phyloP scores from a whole-genome alignment of 176 grass and related monocot species.

The Secale cereale region DNA sequence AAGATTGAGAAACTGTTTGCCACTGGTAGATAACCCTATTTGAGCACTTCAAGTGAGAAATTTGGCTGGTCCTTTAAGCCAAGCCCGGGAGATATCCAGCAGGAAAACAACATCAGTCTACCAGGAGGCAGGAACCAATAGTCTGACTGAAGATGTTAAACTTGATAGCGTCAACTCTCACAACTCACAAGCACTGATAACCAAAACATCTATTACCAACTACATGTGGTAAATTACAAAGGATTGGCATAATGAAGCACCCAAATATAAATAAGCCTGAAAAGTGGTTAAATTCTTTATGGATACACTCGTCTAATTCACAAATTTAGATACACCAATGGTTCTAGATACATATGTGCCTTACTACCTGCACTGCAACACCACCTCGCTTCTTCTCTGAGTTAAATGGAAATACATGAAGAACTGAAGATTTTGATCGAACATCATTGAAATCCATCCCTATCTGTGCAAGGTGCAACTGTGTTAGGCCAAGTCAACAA shows the following conservation, averaged over 20 bases:
- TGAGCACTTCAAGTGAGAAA: neutral
- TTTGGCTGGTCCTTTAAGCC: neutral
- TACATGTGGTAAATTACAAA: neutral
- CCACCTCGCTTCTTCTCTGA: constrained; percentile 97
- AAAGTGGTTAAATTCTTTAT: neutral
- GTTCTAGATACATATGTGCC: neutral
- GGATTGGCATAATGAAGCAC: neutral
- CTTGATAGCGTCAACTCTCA: neutral
- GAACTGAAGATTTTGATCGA: constrained; percentile 54
- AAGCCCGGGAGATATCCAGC: neutral
- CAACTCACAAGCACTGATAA: neutral
- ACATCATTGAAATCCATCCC: constrained; percentile 75
- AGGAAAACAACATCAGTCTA: neutral
- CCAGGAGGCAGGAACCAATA: neutral
- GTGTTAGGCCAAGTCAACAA: neutral
- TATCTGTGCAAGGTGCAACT: constrained; percentile 49
- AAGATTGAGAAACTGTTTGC: neutral
- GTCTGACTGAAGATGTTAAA: neutral
- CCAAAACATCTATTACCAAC: neutral
- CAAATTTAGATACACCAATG: neutral
- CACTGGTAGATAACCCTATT: constrained; percentile 1
- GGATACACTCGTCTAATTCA: neutral
- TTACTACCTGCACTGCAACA: constrained; percentile 72
- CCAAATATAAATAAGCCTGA: neutral
- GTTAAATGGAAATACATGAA: constrained; percentile 90